These are phyloP conservation scores for Beauveria scarabaeidicola DNA, from an alignment of 2,329 filamentous ascomycete genomes.

Conservation along the genomic window DNA sequence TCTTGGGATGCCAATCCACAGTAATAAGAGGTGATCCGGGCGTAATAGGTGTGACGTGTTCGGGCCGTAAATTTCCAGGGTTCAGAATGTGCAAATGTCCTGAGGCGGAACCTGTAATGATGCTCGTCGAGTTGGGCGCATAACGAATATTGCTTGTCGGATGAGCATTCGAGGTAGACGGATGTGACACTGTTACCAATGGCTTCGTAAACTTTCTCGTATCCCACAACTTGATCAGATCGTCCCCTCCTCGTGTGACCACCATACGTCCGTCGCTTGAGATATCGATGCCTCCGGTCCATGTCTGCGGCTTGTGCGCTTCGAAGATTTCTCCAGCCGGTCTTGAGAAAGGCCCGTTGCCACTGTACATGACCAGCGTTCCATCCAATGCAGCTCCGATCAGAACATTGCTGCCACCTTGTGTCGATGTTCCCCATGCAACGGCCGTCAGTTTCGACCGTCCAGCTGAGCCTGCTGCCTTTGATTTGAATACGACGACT, in stretches of 20 bases:
- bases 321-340: slow-evolving; percentile 76
- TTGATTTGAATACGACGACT: slow-evolving; percentile 92
- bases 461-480: slow-evolving; percentile 76
- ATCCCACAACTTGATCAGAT: slow-evolving; percentile 94
- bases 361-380: slow-evolving; percentile 83
- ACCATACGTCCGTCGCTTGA: slow-evolving; percentile 86
- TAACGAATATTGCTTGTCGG: slow-evolving; percentile 83
- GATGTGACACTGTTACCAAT: slow-evolving; percentile 68
- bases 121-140: slow-evolving; percentile 71
- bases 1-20: slow-evolving; percentile 84
- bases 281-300: slow-evolving; percentile 88
- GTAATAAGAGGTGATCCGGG: slow-evolving; percentile 73
- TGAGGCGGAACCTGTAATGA: slow-evolving; percentile 79
- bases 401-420: slow-evolving; percentile 71
- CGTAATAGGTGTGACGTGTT: slow-evolving; percentile 83
- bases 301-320: slow-evolving; percentile 74
- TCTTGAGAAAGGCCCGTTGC: slow-evolving; percentile 75
- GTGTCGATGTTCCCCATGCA: slow-evolving; percentile 68
- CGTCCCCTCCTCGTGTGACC: slow-evolving; percentile 82
- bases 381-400: slow-evolving; percentile 82
- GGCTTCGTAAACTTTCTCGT: slow-evolving; percentile 90
- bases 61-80: slow-evolving; percentile 76
- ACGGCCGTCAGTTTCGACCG: slow-evolving; percentile 91
- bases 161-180: slow-evolving; percentile 76
- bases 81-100: slow-evolving; percentile 91